phyloP scores from a whole-genome alignment of 2,329 filamentous ascomycete species.

The Hymenoscyphus fructigenus region DNA sequence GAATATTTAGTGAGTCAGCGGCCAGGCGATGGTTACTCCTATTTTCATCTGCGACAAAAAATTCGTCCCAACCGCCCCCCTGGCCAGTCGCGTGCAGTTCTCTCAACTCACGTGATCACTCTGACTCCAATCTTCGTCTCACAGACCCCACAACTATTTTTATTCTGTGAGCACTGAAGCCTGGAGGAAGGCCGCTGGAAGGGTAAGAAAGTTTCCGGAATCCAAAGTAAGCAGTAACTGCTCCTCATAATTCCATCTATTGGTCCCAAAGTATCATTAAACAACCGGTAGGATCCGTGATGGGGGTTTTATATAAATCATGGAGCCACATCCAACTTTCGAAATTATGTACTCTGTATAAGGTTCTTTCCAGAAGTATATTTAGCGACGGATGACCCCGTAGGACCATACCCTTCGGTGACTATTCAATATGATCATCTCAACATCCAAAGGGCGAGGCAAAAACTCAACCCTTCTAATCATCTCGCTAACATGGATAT shows the following conservation, averaged over 20 bases:
- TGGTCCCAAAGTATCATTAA: no score
- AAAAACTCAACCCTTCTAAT: not conserved
- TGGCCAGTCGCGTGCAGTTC: no score
- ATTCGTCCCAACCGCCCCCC: not conserved
- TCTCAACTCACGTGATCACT: no score
- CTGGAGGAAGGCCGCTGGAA: no score
- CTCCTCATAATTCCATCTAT: no score
- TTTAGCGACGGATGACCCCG: not conserved
- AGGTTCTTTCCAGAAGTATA: not conserved
- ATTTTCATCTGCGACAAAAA: not conserved
- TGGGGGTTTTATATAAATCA: not conserved
- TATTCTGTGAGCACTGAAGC: no score
- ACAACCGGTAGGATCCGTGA: not conserved
- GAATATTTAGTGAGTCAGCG: no score
- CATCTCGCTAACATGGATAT: not conserved
- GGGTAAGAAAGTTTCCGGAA: no score
- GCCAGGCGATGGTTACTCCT: no score
- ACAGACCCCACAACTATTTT: no score
- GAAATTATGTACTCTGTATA: not conserved
- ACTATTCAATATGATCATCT: not conserved
- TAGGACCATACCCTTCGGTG: not conserved
- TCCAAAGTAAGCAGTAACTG: no score
- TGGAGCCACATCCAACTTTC: not conserved
- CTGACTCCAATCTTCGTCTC: no score
- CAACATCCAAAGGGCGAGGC: not conserved